Evolutionary conservation across 2,329 filamentous ascomycete genomes (phyloP).

Genomic region (Sarocladium kiliense): DNA sequence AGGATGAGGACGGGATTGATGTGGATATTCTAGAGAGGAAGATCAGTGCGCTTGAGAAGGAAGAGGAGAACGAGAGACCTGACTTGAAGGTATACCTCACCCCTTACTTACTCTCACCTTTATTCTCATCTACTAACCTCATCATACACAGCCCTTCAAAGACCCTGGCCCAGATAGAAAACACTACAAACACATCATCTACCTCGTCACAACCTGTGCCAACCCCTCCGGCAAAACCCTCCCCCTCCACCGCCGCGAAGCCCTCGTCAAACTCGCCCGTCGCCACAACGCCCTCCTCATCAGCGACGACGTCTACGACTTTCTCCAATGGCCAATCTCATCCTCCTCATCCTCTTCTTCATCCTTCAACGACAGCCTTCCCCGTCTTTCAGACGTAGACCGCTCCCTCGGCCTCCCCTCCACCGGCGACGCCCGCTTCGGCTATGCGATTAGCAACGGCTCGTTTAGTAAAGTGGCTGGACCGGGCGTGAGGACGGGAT

Average conservation of each 20-base stretch:
- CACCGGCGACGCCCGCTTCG: slow-evolving; percentile 52
- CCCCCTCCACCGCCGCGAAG: slow-evolving; percentile 60
- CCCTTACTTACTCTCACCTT: background rate
- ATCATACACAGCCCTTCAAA: slow-evolving; percentile 57
- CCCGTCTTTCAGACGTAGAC: slow-evolving; percentile 77
- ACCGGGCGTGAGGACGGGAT: slow-evolving; percentile 81
- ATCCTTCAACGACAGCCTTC: slow-evolving; percentile 53
- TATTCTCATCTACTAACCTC: too few species aligned
- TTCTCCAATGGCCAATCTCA: slow-evolving; percentile 68
- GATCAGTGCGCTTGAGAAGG: slow-evolving; percentile 23
- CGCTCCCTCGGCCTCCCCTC: slow-evolving; percentile 50
- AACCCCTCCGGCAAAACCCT: slow-evolving; percentile 87
- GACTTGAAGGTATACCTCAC: slow-evolving; percentile 2
- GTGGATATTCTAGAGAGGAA: slow-evolving; percentile 41
- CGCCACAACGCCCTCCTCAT: slow-evolving; percentile 77
- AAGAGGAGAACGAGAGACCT: slow-evolving; percentile 13
- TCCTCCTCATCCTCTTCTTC: slow-evolving; percentile 61
- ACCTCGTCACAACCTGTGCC: slow-evolving; percentile 80
- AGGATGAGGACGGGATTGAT: slow-evolving; percentile 75
- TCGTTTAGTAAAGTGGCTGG: slow-evolving; percentile 85
- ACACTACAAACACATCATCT: slow-evolving; percentile 82
- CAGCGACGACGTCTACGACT: slow-evolving; percentile 91
- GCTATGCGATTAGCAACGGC: slow-evolving; percentile 79
- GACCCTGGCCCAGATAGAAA: slow-evolving; percentile 57
- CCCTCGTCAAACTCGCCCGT: slow-evolving; percentile 71